Percentiles rank a stretch among this genome's conserved stretches.
These are phyloP conservation scores for Scenedesmus sp. DNA, from an alignment of 163 green algal genomes.

Conservation along the genomic window DNA sequence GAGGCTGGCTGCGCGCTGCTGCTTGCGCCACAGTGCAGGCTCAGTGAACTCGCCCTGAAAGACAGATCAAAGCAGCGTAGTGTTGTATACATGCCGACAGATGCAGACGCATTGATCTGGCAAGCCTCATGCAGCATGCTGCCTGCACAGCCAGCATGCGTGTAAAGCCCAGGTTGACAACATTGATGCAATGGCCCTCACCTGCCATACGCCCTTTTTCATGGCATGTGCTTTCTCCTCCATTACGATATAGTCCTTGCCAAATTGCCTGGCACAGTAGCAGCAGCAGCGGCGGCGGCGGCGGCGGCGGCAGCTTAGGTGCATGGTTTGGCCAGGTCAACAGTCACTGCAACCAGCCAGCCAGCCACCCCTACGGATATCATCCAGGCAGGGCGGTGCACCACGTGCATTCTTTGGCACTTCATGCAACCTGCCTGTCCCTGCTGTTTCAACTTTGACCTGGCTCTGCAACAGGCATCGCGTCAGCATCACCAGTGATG, in stretches of 20 bases:
- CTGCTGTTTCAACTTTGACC: no score
- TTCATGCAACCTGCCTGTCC: no score
- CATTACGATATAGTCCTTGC: slow-evolving; percentile 70
- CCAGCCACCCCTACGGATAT: no score
- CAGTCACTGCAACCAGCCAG: slow-evolving; percentile 46
- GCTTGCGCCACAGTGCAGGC: slow-evolving; percentile 40
- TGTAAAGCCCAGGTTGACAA: no score
- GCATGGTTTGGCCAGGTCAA: slow-evolving; percentile 59
- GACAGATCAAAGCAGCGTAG: not conserved
- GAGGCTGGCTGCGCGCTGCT: slow-evolving; percentile 22
- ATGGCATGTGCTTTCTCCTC: slow-evolving; percentile 70
- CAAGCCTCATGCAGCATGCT: no score
- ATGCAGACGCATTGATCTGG: not conserved
- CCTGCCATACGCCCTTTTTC: slow-evolving; percentile 73
- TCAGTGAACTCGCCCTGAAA: slow-evolving; percentile 63
- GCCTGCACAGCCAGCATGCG: no score
- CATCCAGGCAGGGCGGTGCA: no score
- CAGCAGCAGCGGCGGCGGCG: not conserved
- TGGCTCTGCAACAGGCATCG: no score
- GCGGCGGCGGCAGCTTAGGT: not conserved
- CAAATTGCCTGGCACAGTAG: slow-evolving; percentile 71
- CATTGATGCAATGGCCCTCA: not conserved
- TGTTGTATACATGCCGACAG: not conserved
- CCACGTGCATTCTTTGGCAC: no score
- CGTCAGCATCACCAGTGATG: no score